These are phyloP conservation scores for Apiospora marii DNA, from an alignment of 2,329 filamentous ascomycete species.

Conservation along the genomic window DNA sequence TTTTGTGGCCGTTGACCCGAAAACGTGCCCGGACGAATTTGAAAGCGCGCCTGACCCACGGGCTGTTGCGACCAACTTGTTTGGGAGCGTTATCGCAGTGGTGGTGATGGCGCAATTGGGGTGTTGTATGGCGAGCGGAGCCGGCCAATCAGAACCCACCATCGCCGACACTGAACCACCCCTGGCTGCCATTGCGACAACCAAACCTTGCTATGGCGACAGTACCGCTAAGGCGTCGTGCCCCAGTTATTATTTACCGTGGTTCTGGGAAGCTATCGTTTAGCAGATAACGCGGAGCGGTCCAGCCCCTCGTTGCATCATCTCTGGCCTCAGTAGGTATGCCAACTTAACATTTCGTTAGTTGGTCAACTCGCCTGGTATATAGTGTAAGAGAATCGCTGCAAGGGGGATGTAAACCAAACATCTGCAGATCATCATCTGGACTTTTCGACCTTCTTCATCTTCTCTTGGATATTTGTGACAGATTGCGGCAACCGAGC, in stretches of 20 bases:
- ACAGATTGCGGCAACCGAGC: no score
- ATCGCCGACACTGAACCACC: not conserved
- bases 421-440: not conserved
- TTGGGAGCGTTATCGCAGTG: not conserved
- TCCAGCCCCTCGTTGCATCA: not conserved
- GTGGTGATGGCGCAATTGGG: conserved; percentile 16
- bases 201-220: conserved; percentile 1
- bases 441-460: not conserved
- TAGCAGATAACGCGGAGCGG: not conserved
- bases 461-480: not conserved
- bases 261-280: not conserved
- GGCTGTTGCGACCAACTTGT: no score
- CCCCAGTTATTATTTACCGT: not conserved
- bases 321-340: no score
- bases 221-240: not conserved
- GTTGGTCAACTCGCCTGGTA: not conserved
- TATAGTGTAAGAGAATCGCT: not conserved
- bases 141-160: not conserved
- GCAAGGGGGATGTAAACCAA: no score
- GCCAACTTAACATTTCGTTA: no score
- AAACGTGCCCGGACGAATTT: not conserved
- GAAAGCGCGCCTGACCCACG: not conserved
- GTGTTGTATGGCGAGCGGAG: conserved; percentile 9
- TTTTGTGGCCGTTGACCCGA: not conserved
- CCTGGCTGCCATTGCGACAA: not conserved